Conservation (phyloP, 2,329 filamentous ascomycete genomes). For the Metarhizium robertsii region DNA sequence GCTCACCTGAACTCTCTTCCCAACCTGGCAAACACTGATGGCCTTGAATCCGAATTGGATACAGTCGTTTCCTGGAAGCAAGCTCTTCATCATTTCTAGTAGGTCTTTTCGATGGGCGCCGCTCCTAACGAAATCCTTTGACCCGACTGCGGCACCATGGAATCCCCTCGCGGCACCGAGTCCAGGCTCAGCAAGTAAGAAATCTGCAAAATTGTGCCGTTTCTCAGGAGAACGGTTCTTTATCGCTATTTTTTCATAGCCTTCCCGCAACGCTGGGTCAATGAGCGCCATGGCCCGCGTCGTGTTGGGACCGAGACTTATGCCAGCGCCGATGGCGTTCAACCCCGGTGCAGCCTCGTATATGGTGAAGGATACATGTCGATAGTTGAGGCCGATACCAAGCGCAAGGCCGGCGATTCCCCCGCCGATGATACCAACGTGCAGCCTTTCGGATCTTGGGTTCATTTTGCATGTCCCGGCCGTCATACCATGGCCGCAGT, state of each 20-base stretch:
- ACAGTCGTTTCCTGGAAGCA: neutral
- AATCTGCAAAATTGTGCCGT: neutral
- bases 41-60: neutral
- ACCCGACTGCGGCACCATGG: neutral
- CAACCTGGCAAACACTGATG: neutral
- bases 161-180: neutral
- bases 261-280: constrained; percentile 25
- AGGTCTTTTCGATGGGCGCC: neutral
- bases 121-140: neutral
- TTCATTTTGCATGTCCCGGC: neutral
- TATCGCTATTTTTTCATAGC: constrained; percentile 11
- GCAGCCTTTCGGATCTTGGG: neutral
- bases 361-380: constrained; percentile 31
- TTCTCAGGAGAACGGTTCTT: constrained; percentile 4
- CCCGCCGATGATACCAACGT: constrained; percentile 36
- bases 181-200: neutral
- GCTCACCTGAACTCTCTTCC: neutral
- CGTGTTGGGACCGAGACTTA: constrained; percentile 42
- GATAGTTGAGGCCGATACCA: constrained; percentile 34
- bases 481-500: neutral
- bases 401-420: constrained; percentile 42
- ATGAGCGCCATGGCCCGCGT: constrained; percentile 33
- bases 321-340: constrained; percentile 40
- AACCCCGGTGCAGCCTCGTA: constrained; percentile 36
- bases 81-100: neutral